Evolutionary conservation across 345 rosid genomes (phyloP).

Genomic region (Turritis glabra): DNA sequence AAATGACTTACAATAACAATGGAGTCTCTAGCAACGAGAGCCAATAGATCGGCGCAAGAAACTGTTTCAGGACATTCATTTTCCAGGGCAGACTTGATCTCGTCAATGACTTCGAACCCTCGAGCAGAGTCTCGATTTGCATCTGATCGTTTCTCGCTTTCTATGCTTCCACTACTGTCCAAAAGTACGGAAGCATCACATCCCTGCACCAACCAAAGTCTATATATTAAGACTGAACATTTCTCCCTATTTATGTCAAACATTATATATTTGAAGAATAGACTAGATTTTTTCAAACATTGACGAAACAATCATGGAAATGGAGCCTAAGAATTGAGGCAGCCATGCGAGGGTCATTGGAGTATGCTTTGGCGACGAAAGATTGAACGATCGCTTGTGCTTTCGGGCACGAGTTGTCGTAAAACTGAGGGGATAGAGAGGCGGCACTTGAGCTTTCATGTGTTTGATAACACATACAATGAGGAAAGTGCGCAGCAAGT

Average conservation of each 20-base stretch:
- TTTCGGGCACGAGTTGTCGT: conserved; percentile 64
- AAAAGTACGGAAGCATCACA: conserved; percentile 74
- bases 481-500: conserved; percentile 46
- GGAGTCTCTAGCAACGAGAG: conserved; percentile 78
- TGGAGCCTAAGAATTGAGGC: conserved; percentile 73
- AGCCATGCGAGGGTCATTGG: conserved; percentile 62
- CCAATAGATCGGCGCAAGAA: conserved; percentile 75
- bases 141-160: conserved; percentile 67
- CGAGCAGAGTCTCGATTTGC: conserved; percentile 69
- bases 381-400: conserved; percentile 52
- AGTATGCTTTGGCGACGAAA: conserved; percentile 51
- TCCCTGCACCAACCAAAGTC: conserved; percentile 49
- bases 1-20: conserved; percentile 57
- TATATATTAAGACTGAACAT: neutral
- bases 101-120: conserved; percentile 77
- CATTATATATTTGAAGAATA: neutral
- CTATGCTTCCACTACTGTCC: conserved; percentile 58
- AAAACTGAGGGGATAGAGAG: conserved; percentile 55
- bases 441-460: conserved; percentile 21
- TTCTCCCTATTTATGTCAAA: neutral
- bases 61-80: conserved; percentile 72
- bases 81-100: conserved; percentile 68
- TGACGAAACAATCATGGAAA: conserved; percentile 80
- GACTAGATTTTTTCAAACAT: conserved; percentile 39
- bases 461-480: conserved; percentile 33